Evolutionary conservation across 768 basidiomycete species (phyloP).

Genomic region (Leccinellum rugosiceps): DNA sequence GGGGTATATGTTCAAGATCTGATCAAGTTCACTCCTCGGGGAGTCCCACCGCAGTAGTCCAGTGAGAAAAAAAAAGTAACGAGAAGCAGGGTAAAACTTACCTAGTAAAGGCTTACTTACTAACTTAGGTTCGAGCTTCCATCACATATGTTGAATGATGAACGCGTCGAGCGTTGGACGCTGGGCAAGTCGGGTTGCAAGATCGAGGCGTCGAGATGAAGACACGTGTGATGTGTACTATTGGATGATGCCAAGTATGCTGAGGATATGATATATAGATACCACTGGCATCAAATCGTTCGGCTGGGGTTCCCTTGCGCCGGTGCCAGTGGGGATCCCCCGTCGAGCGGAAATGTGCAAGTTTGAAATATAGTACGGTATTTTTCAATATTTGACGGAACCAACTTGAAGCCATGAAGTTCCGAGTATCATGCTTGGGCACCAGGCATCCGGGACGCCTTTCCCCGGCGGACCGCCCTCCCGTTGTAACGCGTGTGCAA

Average conservation of each 20-base stretch:
- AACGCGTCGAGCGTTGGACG: neutral
- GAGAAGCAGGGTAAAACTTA: neutral
- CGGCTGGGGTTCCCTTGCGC: neutral
- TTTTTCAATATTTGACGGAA: neutral
- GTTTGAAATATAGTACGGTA: no score
- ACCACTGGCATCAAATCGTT: no score
- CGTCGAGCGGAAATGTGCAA: neutral
- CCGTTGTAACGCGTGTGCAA: neutral
- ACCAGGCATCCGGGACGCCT: no score
- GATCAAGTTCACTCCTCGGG: neutral
- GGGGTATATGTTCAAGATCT: neutral
- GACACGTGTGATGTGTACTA: neutral
- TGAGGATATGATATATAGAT: no score
- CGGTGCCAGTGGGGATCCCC: neutral
- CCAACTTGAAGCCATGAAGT: no score
- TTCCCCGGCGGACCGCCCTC: neutral
- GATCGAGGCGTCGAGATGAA: neutral
- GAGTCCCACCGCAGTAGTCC: neutral
- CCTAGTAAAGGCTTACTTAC: neutral
- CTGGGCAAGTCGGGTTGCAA: neutral
- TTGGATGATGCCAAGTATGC: no score
- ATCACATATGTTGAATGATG: neutral
- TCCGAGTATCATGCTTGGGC: no score
- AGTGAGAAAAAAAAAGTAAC: neutral
- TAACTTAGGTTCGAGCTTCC: neutral